phyloP scores from a whole-genome alignment of 2,329 filamentous ascomycete genomes.

The Exophiala phaeomuriformis region DNA sequence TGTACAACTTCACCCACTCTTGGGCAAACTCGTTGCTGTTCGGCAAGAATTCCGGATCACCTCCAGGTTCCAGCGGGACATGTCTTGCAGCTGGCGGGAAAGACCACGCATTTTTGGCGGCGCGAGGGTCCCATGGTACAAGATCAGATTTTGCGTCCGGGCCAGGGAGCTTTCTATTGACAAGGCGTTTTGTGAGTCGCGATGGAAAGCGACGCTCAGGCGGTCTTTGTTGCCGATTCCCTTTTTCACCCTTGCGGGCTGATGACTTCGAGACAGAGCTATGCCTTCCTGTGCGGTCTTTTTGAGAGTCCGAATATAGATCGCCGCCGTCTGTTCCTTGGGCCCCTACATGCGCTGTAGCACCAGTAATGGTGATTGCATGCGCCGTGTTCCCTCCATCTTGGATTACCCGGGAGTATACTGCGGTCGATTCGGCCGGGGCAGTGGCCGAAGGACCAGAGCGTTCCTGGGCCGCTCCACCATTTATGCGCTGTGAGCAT shows the following conservation, averaged over 20 bases:
- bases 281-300: neutral
- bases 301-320: neutral
- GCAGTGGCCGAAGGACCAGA: neutral
- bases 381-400: neutral
- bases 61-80: neutral
- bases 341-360: neutral
- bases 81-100: neutral
- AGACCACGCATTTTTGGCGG: neutral
- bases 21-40: neutral
- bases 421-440: neutral
- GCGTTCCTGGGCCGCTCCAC: neutral
- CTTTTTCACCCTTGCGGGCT: neutral
- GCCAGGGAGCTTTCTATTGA: neutral
- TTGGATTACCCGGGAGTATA: neutral
- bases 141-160: neutral
- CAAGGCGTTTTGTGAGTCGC: neutral
- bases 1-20: conserved; percentile 51
- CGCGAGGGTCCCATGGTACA: neutral
- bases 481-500: neutral
- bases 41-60: neutral
- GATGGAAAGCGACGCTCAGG: neutral
- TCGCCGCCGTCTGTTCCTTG: neutral
- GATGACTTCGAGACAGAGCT: neutral
- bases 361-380: neutral
- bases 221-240: neutral